Conservation (phyloP, 495 filamentous ascomycete genomes). For the Apiosordaria backusii region DNA sequence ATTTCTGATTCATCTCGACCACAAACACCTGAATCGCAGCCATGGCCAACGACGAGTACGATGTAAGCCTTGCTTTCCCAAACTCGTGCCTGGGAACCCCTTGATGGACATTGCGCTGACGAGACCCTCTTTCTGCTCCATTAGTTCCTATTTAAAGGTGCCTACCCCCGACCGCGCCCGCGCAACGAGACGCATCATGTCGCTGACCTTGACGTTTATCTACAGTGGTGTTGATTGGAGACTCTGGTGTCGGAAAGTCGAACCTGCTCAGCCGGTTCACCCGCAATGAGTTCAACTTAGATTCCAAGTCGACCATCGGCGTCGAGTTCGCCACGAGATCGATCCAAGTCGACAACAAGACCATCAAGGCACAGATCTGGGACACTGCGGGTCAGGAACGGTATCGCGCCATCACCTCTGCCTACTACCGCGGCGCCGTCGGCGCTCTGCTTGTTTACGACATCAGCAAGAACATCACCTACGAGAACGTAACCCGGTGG, state of each 20-base stretch:
- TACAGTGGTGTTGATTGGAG: constrained; percentile 95
- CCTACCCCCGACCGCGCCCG: constrained; percentile 21
- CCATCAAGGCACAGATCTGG: constrained; percentile 99
- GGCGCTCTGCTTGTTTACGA: constrained; percentile 98
- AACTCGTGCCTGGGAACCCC: constrained; percentile 13
- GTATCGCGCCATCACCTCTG: constrained; percentile 97
- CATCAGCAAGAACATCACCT: constrained; percentile 98
- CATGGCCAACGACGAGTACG: constrained; percentile 99
- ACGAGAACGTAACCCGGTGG: constrained; percentile 98
- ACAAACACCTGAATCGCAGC: constrained; percentile 28
- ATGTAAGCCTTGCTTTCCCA: constrained; percentile 65
- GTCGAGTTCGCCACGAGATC: constrained; percentile 98
- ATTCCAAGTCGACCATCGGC: constrained; percentile 99
- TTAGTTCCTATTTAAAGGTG: constrained; percentile 99
- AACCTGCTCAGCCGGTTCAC: constrained; percentile 99
- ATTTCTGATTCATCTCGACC: constrained; percentile 16
- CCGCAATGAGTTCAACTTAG: constrained; percentile 99
- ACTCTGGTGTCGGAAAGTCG: constrained; percentile 99
- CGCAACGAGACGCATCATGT: neutral
- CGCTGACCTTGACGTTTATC: constrained; percentile 31
- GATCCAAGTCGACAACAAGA: constrained; percentile 99
- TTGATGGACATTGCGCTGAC: constrained; percentile 31
- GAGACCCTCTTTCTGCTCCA: constrained; percentile 15
- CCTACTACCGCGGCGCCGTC: constrained; percentile 97
- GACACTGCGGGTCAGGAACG: constrained; percentile 99